phyloP scores from a whole-genome alignment of 2,329 filamentous ascomycete species.

The Exophiala oligosperma region DNA sequence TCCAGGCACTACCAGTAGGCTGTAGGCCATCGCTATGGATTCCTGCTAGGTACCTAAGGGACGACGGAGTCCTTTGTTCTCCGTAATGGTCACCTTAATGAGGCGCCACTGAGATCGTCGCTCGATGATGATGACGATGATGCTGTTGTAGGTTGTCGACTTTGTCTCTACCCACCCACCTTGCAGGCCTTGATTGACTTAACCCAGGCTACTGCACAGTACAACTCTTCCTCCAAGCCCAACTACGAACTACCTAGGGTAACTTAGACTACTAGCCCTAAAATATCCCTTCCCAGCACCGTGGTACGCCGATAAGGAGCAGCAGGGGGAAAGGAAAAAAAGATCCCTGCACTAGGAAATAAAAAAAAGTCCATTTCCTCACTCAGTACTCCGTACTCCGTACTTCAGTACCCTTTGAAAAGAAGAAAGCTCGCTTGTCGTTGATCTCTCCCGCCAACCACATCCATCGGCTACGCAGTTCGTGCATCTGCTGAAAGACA shows the following conservation, averaged over 20 bases:
- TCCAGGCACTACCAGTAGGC: not conserved
- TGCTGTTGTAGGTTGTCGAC: not conserved
- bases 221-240: not conserved
- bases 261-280: not conserved
- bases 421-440: no score
- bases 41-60: no score
- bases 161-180: not conserved
- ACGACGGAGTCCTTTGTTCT: no score
- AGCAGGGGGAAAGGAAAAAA: not conserved
- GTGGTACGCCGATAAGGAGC: not conserved
- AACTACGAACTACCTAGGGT: not conserved
- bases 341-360: not conserved
- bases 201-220: slow-evolving; percentile 1
- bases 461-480: no score
- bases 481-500: not conserved
- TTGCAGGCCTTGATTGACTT: not conserved
- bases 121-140: not conserved
- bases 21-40: no score
- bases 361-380: no score
- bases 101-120: not conserved
- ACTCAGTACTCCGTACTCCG: no score
- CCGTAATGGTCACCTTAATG: no score
- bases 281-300: not conserved
- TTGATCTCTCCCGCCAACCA: no score
- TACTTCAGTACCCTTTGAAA: no score